Evolutionary conservation across 2,329 filamentous ascomycete genomes (phyloP).

Genomic region (Microdochium bolleyi): DNA sequence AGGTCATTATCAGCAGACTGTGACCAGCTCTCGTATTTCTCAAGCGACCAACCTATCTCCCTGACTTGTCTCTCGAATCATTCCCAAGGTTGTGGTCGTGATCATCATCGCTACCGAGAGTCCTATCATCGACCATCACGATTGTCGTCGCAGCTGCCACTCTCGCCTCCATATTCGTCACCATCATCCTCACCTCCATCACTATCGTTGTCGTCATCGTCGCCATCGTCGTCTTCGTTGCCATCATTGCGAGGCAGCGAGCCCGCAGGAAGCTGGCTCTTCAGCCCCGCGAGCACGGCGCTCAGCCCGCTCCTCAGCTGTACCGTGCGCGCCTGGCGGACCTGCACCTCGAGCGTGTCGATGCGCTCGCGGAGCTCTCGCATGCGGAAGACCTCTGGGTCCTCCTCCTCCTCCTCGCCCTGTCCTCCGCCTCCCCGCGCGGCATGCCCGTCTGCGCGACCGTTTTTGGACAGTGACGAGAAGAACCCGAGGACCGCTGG

Average conservation of each 20-base stretch:
- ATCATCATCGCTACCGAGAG: too few species aligned
- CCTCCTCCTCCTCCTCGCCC: slow-evolving; percentile 6
- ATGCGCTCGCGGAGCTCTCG: slow-evolving; percentile 19
- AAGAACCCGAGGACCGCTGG: not conserved
- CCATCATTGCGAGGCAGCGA: not conserved
- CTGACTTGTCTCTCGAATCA: too few species aligned
- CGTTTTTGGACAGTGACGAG: not conserved
- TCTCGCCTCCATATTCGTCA: not conserved
- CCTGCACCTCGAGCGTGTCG: slow-evolving; percentile 14
- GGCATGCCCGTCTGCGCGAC: not conserved
- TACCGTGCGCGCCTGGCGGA: slow-evolving; percentile 12
- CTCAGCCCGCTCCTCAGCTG: slow-evolving; percentile 18
- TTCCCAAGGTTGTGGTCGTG: too few species aligned
- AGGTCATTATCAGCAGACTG: too few species aligned
- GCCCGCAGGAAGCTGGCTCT: slow-evolving; percentile 11
- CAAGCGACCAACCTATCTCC: too few species aligned
- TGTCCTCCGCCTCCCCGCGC: not conserved
- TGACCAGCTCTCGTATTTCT: too few species aligned
- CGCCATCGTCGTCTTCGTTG: not conserved
- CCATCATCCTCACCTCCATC: slow-evolving; percentile 3
- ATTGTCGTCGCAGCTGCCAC: not conserved
- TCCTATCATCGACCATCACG: not conserved
- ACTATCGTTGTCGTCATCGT: slow-evolving; percentile 3
- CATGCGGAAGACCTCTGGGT: slow-evolving; percentile 4
- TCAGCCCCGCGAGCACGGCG: slow-evolving; percentile 15